Evolutionary conservation across 2,329 filamentous ascomycete species (phyloP).

Genomic region (Capronia coronata): DNA sequence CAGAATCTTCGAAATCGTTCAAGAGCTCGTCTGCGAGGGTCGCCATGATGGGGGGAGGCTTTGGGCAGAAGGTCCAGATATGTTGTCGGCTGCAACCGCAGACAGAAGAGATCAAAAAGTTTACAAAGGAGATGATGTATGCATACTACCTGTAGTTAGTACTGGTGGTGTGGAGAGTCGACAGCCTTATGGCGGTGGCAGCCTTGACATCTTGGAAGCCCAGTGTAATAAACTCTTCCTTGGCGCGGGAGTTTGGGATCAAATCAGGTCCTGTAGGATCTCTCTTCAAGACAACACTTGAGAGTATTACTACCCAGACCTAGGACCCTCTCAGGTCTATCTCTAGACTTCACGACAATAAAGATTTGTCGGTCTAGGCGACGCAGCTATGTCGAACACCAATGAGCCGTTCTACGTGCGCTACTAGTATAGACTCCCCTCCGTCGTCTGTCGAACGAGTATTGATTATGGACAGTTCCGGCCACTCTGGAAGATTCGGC

Average conservation of each 20-base stretch:
- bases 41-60: constrained; percentile 55
- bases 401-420: constrained; percentile 89
- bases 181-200: not conserved
- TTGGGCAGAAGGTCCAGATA: not conserved
- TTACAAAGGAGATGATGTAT: too few relatives aligned
- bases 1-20: constrained; percentile 83
- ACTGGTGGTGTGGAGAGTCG: not conserved
- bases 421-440: constrained; percentile 73
- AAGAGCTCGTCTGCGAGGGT: constrained; percentile 88
- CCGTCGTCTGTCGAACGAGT: constrained; percentile 27
- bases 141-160: too few relatives aligned
- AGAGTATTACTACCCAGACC: too few relatives aligned
- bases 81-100: not conserved
- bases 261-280: too few relatives aligned
- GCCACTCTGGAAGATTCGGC: constrained; percentile 92
- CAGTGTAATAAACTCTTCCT: too few relatives aligned
- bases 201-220: not conserved
- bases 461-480: constrained; percentile 62
- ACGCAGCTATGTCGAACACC: constrained; percentile 55
- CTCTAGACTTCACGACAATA: too few relatives aligned
- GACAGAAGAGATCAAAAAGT: too few relatives aligned
- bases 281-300: too few relatives aligned
- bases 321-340: not conserved
- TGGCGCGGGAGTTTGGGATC: too few relatives aligned
- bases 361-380: too few relatives aligned